Base-by-base conservation (phyloP, 1,284 basidiomycete species). In the Gymnopus androsaceus region DNA sequence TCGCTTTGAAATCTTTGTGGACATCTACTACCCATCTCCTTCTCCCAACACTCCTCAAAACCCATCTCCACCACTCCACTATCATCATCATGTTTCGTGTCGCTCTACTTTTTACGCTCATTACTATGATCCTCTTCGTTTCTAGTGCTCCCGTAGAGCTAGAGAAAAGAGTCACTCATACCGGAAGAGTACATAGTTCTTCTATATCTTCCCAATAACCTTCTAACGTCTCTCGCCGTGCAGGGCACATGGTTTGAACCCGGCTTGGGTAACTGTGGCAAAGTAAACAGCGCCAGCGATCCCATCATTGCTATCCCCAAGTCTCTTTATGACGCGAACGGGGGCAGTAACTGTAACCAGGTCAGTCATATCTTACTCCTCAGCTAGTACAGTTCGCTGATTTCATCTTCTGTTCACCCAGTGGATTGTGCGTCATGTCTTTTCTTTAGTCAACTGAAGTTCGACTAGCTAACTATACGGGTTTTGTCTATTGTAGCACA, bases 241-340 rank as follows among this genome's bases (percentile, higher is more conserved):
- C 23, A 60, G 59, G 61, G 59, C n/a, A 60, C 61, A 17, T 60
- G 57, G 56, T 60, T 60, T 36, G 21, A 58, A n/a, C 53, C 53
- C n/a, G 60, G 58, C 28, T 12, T 59, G 11, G 62, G 62, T 21
- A 61, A 61, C 48, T 63, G 60, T 34, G 60, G 60, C 21, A 31
- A 48, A 19, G 19, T 23, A 31, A 59, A 59, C 55, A 54, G 30
- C 8, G 49, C 38, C 36, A 45, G 38, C 40, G 60, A 63, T 41
- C 50, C 50, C n/a, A 58, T 62, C 30, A 52, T 60, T 17, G 57
- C 57, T 2, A 59, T 59, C 19, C 54, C 54, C 9, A 31, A 52
- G 33, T 14, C 21, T 36, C 57, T 51, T 7, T 59, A 59, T 33
- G 54, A 59, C 21, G 19, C 25, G 38, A 55, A 55, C 28, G 28